Evolutionary conservation across 768 basidiomycete genomes (phyloP), one percentile per base, ranked within the genome.

Genomic region (Pulveroboletus sp.): DNA sequence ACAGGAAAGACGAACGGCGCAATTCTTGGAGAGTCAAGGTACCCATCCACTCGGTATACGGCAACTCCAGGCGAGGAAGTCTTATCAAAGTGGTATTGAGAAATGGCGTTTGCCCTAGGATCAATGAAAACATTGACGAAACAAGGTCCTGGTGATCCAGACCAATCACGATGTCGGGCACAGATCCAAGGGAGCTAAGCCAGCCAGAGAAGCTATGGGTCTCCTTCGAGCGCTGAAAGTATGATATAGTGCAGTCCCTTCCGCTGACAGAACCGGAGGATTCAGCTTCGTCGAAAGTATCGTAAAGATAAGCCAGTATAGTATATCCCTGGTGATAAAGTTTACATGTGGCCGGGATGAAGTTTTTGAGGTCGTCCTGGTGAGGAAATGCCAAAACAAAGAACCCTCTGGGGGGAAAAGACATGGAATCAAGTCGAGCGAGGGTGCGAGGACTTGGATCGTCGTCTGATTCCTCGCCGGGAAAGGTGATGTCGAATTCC

Each of bases 1-100:
- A 68, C 57, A 32, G 38, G 26, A 53, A 47, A 30, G 21, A 58
- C 46, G 50, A 55, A 42, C 47, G 54, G 48, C 54, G 55, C 14
- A 52, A 78, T 66, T 89, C 85, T 27, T 68, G 51, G 6, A 83
- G 55, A 2, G 78, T 69, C 24, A 89, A 69, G 0, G 80, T 70
- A 3, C 75, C 73, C 69, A 88, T 80, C 87, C 86, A 89, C 28
- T 76, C 72, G 2, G 73, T 73, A 52, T 78, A 73, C 14, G 58
- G 62, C 27, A 87, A 61, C 53, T 85, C 80, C n/a, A 53, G 55
- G 8, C 69, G 69, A 30, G 76, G 76, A 26, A 85, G 64, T 18
- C 69, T 69, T 1, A 83, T 65, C 8, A 75, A 15, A 9, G 70
- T 69, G 26, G 65, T 59, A 21, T 66, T 55, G 47, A 57, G 58